Base-by-base conservation (phyloP, 2,329 filamentous ascomycete genomes). In the Cladosporium sp. region DNA sequence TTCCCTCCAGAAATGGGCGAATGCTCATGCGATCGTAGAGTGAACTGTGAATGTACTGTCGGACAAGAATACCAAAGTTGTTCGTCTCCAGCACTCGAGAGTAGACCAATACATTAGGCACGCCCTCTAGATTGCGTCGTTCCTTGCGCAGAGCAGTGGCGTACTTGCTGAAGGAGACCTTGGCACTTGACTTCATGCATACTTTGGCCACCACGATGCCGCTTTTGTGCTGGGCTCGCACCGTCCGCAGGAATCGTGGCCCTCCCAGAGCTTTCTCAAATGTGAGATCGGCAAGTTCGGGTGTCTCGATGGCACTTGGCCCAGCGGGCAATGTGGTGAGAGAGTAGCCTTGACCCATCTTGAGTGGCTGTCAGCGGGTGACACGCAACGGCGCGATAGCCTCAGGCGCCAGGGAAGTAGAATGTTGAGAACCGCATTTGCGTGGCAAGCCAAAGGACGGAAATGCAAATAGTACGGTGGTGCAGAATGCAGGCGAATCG, bases 1-100 rank as follows among this genome's bases (percentile, higher is more conserved):
- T 93, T 59, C 95, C 89, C 70, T 98, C 95, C 9, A 97, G 77
- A 62, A 98, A 98, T 0, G 93, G 95, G 7, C 95, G 84, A 8
- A 93, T 98, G 71, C 93, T 95, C 70, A 98, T 83, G 50, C 93
- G 87, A 73, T 98, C 93, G 73, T 98, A 98, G 4, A 98, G 80
- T 19, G 93, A 97, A 75, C 87, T 96, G 72, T 97, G 93, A 56
- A 97, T 84, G 68, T 88, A 97, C 71, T 97, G 95, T 49, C 93
- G 86, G 53, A 96, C 89, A 16, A 98, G 81, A 67, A 95, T 95
- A 44, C 91, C 93, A 66, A 91, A 91, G 41, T 85, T 91, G 57
- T 88, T 85, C 10, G 91, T 96, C 72, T 98, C 93, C 63, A 96
- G 80, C 55, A 95, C 85, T 57, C 90, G 84, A 68, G 96, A 87